Evolutionary conservation across 768 basidiomycete species (phyloP).

Genomic region (Fistulinella prunicolor): DNA sequence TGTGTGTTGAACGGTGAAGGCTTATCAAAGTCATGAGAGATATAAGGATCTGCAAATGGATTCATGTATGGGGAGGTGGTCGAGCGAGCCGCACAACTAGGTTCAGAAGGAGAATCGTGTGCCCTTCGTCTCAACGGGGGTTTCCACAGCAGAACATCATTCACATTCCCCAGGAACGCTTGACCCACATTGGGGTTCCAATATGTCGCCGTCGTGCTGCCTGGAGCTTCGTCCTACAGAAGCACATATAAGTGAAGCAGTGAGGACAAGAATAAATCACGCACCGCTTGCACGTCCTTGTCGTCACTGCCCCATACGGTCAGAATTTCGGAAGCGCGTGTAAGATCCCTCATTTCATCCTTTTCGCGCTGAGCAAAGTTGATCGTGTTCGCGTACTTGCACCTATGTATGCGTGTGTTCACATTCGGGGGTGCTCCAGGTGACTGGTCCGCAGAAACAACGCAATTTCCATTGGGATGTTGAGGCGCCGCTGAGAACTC

Average conservation of each 20-base stretch:
- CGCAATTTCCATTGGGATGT: background rate
- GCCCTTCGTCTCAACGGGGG: conserved; percentile 19
- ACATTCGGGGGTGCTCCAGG: background rate
- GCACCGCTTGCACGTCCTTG: conserved; percentile 10
- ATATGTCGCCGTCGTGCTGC: conserved; percentile 37
- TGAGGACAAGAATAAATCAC: background rate
- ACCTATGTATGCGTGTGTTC: conserved; percentile 24
- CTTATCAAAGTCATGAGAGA: conserved; percentile 12
- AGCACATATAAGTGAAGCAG: conserved; percentile 3
- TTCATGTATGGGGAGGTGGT: conserved; percentile 11
- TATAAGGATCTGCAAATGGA: conserved; percentile 16
- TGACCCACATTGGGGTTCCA: conserved; percentile 63
- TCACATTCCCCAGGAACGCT: conserved; percentile 79
- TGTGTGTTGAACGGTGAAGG: conserved; percentile 35
- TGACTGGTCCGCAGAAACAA: background rate
- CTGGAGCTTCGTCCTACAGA: conserved; percentile 22
- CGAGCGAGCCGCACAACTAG: background rate
- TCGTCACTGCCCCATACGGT: conserved; percentile 34
- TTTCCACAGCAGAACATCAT: conserved; percentile 63
- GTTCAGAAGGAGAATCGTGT: background rate
- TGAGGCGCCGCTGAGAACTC: background rate
- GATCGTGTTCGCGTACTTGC: conserved; percentile 54
- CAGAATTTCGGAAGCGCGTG: conserved; percentile 77
- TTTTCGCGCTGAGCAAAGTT: conserved; percentile 82
- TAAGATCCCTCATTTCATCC: conserved; percentile 88